A percentile compares a stretch with the other conserved stretches of the same genome.
phyloP scores from a whole-genome alignment of 2,329 filamentous ascomycete genomes.

The Exophiala aquamarina region DNA sequence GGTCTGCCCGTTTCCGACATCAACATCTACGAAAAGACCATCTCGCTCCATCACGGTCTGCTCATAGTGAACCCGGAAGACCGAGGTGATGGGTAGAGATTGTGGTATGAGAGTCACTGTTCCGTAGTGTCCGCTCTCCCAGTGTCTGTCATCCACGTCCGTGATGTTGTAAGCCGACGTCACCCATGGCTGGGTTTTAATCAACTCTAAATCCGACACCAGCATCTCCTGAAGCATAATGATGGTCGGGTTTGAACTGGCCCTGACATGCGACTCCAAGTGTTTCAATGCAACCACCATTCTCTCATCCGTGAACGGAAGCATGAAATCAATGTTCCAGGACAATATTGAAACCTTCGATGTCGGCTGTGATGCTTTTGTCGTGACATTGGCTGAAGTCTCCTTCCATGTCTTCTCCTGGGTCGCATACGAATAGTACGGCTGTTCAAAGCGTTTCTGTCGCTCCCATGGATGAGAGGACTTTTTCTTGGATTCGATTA shows the following conservation, averaged over 20 bases:
- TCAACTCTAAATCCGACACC: conserved; percentile 44
- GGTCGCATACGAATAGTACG: conserved; percentile 25
- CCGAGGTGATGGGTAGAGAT: conserved; percentile 43
- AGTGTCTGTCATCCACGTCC: conserved; percentile 45
- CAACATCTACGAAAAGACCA: conserved; percentile 55
- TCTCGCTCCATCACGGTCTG: conserved; percentile 54
- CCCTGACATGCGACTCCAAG: conserved; percentile 34
- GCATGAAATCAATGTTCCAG: conserved; percentile 53
- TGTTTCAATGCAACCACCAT: conserved; percentile 44
- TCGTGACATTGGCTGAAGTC: background rate
- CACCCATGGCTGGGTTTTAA: conserved; percentile 49
- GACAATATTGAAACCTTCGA: conserved; percentile 37
- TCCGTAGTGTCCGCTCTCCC: conserved; percentile 51
- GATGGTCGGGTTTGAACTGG: conserved; percentile 34
- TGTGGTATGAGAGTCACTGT: conserved; percentile 54
- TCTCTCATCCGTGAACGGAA: conserved; percentile 37
- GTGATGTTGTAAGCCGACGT: conserved; percentile 49
- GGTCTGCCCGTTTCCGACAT: conserved; percentile 24
- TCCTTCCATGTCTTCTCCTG: conserved; percentile 20
- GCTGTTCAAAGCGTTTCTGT: conserved; percentile 25
- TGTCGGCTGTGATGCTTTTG: background rate
- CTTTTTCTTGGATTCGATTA: conserved; percentile 26
- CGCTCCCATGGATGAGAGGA: conserved; percentile 26
- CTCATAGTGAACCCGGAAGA: conserved; percentile 55
- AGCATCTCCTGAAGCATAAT: conserved; percentile 58